phyloP scores from a whole-genome alignment of 1,139 yeast species.

The Blastobotrys buckinghamii region DNA sequence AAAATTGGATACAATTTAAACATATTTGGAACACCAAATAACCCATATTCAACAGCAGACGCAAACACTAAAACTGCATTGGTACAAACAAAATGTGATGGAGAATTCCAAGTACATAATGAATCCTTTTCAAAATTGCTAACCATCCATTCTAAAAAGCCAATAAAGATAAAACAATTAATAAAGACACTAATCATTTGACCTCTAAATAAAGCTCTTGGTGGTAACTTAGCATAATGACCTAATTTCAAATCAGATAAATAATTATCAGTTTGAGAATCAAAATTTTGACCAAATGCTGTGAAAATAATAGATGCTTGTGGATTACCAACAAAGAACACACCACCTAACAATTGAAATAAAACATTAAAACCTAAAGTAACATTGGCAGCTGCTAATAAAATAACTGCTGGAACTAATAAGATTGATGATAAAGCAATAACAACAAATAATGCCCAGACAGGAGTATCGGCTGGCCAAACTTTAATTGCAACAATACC shows the following conservation, averaged over 20 bases:
- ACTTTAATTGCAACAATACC: slow-evolving; percentile 44
- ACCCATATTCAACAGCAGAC: slow-evolving; percentile 56
- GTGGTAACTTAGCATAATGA: slow-evolving; percentile 56
- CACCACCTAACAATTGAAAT: slow-evolving; percentile 56
- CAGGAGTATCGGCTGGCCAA: slow-evolving; percentile 39
- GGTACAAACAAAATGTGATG: slow-evolving; percentile 33
- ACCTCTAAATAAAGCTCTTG: slow-evolving; percentile 52
- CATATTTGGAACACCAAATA: slow-evolving; percentile 56
- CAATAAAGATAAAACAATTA: slow-evolving; percentile 43
- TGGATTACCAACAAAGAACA: slow-evolving; percentile 58
- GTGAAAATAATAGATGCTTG: slow-evolving; percentile 52
- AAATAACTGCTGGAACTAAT: slow-evolving; percentile 45
- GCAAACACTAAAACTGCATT: slow-evolving; percentile 42
- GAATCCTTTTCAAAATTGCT: slow-evolving; percentile 36
- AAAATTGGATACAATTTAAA: slow-evolving; percentile 45
- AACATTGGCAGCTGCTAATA: slow-evolving; percentile 48
- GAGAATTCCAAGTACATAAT: slow-evolving; percentile 42
- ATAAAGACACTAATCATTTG: slow-evolving; percentile 43
- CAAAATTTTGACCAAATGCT: slow-evolving; percentile 53
- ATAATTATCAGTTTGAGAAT: slow-evolving; percentile 42
- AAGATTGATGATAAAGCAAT: slow-evolving; percentile 50
- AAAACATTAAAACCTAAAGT: slow-evolving; percentile 51
- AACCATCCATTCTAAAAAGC: slow-evolving; percentile 49
- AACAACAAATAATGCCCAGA: slow-evolving; percentile 51
- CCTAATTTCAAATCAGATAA: slow-evolving; percentile 52